Percentiles rank a stretch among this genome's conserved stretches.
Evolutionary conservation across 2,329 filamentous ascomycete genomes (phyloP).

Genomic region (Fusarium lateritium): DNA sequence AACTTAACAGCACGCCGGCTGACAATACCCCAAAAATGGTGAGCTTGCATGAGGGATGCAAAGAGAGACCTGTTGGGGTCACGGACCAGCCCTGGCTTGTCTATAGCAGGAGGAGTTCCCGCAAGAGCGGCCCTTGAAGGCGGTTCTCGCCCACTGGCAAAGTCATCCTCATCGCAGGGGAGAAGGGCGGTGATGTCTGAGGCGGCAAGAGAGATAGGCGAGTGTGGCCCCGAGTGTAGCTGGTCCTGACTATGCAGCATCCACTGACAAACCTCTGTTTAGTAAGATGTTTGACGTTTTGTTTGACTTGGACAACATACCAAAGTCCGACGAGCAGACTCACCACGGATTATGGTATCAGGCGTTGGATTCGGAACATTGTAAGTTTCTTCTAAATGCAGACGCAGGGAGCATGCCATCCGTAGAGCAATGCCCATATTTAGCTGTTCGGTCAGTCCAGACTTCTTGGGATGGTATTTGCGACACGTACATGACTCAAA

Average conservation of each 20-base stretch:
- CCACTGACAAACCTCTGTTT: conserved; percentile 58
- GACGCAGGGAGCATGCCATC: conserved; percentile 68
- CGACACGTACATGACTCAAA: conserved; percentile 65
- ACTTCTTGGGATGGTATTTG: not conserved
- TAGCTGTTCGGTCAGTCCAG: conserved; percentile 56
- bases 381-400: conserved; percentile 71
- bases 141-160: conserved; percentile 63
- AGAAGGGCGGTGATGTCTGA: conserved; percentile 69
- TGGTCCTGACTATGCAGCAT: conserved; percentile 73
- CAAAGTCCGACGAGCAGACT: conserved; percentile 70
- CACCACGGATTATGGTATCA: conserved; percentile 63
- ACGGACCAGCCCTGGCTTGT: conserved; percentile 60
- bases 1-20: conserved; percentile 64
- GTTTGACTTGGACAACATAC: conserved; percentile 53
- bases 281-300: conserved; percentile 5
- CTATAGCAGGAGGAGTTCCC: conserved; percentile 65
- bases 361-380: conserved; percentile 58
- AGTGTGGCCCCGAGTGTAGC: conserved; percentile 66
- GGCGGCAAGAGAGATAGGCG: conserved; percentile 65
- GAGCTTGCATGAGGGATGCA: conserved; percentile 68
- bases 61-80: conserved; percentile 66
- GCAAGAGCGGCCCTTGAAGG: conserved; percentile 66
- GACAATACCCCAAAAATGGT: conserved; percentile 68
- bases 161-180: conserved; percentile 67
- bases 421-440: conserved; percentile 70